Evolutionary conservation across 2,329 filamentous ascomycete genomes (phyloP).

Genomic region (Pseudogymnoascus sp.): DNA sequence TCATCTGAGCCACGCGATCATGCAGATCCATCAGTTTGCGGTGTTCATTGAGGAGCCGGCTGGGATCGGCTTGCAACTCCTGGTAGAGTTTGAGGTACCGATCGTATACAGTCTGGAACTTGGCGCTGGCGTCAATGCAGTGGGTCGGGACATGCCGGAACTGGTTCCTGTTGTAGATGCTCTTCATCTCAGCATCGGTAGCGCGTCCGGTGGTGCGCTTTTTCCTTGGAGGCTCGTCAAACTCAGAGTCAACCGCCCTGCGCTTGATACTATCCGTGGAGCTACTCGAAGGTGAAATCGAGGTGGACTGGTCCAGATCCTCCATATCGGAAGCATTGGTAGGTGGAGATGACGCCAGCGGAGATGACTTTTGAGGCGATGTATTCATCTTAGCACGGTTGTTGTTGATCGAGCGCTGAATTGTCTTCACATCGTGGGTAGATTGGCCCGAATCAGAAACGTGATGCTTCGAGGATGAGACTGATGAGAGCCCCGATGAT

Average conservation of each 20-base stretch:
- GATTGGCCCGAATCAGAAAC: conserved; percentile 42
- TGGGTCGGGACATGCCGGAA: conserved; percentile 2
- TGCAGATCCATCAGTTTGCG: conserved; percentile 45
- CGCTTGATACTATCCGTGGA: not conserved
- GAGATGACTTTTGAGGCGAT: conserved; percentile 54
- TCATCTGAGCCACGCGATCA: conserved; percentile 45
- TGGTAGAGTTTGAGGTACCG: conserved; percentile 1
- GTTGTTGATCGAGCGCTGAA: conserved; percentile 8
- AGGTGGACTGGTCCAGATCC: conserved; percentile 26
- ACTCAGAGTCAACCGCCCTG: conserved; percentile 6
- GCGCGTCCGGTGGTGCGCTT: not conserved
- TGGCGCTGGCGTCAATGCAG: not conserved
- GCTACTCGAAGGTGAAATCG: conserved; percentile 18
- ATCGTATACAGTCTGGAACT: not conserved
- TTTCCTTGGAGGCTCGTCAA: not conserved
- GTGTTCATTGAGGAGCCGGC: not conserved
- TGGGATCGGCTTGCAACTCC: not conserved
- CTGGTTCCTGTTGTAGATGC: not conserved
- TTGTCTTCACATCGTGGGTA: conserved; percentile 30
- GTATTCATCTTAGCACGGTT: conserved; percentile 40
- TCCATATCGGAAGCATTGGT: conserved; percentile 58
- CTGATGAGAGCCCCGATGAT: conserved; percentile 10
- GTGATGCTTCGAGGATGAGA: conserved; percentile 29
- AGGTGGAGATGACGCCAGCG: conserved; percentile 55
- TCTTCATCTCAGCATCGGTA: not conserved